A percentile compares a stretch with the other conserved stretches of the same genome.
These are phyloP conservation scores for Coniochaeta ligniaria DNA, from an alignment of 2,329 filamentous ascomycete genomes.

Conservation along the genomic window DNA sequence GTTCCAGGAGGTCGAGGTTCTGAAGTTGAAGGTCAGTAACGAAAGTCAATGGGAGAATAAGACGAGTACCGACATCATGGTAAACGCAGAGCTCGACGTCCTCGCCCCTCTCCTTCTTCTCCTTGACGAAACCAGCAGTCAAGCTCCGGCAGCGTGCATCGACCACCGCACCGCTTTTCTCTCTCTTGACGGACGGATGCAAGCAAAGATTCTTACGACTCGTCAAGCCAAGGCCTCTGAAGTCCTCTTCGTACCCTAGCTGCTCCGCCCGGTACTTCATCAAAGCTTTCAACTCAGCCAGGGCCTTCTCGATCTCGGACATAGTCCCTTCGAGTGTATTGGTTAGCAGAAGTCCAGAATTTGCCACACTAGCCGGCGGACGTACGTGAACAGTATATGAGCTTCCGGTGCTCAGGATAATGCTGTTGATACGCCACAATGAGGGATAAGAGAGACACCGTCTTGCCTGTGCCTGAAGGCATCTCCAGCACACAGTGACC, in stretches of 20 bases:
- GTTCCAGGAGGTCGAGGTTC: slow-evolving; percentile 91
- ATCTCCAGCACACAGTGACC: slow-evolving; percentile 97
- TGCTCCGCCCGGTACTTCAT: slow-evolving; percentile 93
- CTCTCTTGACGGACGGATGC: slow-evolving; percentile 89
- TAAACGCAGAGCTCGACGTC: slow-evolving; percentile 92
- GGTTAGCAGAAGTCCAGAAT: background rate
- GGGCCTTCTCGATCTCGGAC: slow-evolving; percentile 98
- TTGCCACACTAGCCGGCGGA: background rate
- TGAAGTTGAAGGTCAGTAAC: slow-evolving; percentile 21
- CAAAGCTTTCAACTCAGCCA: slow-evolving; percentile 81
- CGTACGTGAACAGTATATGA: slow-evolving; percentile 92
- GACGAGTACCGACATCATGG: slow-evolving; percentile 61
- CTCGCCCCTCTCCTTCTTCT: slow-evolving; percentile 93
- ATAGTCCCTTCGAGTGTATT: slow-evolving; percentile 60
- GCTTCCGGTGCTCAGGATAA: slow-evolving; percentile 86
- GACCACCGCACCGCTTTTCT: slow-evolving; percentile 91
- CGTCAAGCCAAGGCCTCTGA: slow-evolving; percentile 83
- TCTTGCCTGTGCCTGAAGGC: slow-evolving; percentile 98
- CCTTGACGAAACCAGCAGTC: slow-evolving; percentile 93
- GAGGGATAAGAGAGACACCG: slow-evolving; percentile 85
- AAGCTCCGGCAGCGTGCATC: slow-evolving; percentile 94
- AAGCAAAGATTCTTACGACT: slow-evolving; percentile 97
- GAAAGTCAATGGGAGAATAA: background rate
- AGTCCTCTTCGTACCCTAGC: slow-evolving; percentile 87
- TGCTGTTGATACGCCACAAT: slow-evolving; percentile 96